Evolutionary conservation across 495 filamentous ascomycete genomes (phyloP), one percentile per base, ranked within the genome.

Genomic region (Apiosordaria backusii): DNA sequence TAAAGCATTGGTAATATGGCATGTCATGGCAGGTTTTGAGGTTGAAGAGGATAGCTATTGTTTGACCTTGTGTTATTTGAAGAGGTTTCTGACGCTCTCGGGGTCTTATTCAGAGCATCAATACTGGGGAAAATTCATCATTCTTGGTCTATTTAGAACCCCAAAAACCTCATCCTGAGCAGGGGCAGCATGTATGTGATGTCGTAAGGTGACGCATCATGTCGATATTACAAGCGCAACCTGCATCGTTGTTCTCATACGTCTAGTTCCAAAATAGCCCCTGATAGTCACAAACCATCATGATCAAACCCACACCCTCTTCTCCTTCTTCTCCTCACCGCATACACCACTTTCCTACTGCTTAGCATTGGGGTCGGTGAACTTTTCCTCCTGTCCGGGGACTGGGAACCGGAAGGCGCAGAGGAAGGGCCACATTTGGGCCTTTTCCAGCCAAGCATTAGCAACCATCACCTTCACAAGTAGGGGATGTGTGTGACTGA

Each of bases 391-490:
- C 64, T 71, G 60, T 23, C 54, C 61, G 13, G 65, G 60, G 23
- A 71, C 66, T 4, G 78, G 76, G 45, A 74, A 72, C 55, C 79
- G 68, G 72, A 83, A 79, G 7, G 79, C 80, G 65, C 72, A 74
- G 58, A 80, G 80, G 61, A 78, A 71, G 63, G 76, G 75, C 74
- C 79, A 81, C 66, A 83, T 81, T 50, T 81, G 74, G 27, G 69
- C 73, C 76, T 78, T 27, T 60, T 59, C 15, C 24, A 10, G 53
- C 40, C 25, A 57, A 7, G 3, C 50, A 26, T 13, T 40, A 57
- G 57, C 35, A 45, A 4, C 27, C 27, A 29, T 29, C 27, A 4
- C 27, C 27, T 29, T 7, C 27, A 29, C 27, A n/a, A n/a, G 27
- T 29, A 7, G 19, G 25, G 24, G 45, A 19, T 9, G 29, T 15